Base-by-base conservation (phyloP, 345 rosid genomes). In the Hypericum androsaemum region DNA sequence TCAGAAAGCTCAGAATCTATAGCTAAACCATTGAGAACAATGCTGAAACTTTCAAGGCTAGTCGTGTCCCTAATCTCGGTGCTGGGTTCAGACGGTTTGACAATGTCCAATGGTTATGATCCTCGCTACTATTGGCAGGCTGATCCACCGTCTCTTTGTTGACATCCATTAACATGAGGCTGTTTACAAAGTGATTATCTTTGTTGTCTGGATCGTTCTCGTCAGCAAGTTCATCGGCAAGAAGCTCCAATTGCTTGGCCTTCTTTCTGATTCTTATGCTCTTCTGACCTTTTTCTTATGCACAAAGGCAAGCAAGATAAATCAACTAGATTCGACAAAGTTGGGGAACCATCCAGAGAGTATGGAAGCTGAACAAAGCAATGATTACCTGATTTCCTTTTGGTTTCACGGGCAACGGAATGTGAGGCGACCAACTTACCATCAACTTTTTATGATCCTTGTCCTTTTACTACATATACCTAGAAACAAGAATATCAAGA, bases 401-500 rank as follows among this genome's bases (percentile, higher is more conserved):
- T 17, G 9, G 15, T 46, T 46, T 13, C 14, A 46, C 50, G 6
- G 28, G 50, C 1, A 12, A 6, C 12, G 6, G 50, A 13, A 13
- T 46, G 15, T 46, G 15, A 32, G 12, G 22, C 22, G 8, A 5
- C 9, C 15, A 10, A 10, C 7, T 46, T 32, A 10, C 12, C 50
- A 8, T 46, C 50, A 32, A 14, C 16, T 14, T 46, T 46, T 4
- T 8, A 6, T 13, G 50, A 46, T 13, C 16, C 50, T 13, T 46
- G 15, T 46, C 50, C 50, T 46, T 32, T 46, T 32, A 46, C 50
- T 6, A 46, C 50, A 13, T 70, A 70, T 32, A 73, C 81, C 81
- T 76, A 56, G 58, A 54, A 62, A 11, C 46, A 47, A 9, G 28
- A 17, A 37, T 10, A 35, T 47, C 7, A 12, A 46, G 35, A 16